These are phyloP conservation scores for Lumnitzera littorea DNA, from an alignment of 345 rosid genomes.

Conservation along the genomic window DNA sequence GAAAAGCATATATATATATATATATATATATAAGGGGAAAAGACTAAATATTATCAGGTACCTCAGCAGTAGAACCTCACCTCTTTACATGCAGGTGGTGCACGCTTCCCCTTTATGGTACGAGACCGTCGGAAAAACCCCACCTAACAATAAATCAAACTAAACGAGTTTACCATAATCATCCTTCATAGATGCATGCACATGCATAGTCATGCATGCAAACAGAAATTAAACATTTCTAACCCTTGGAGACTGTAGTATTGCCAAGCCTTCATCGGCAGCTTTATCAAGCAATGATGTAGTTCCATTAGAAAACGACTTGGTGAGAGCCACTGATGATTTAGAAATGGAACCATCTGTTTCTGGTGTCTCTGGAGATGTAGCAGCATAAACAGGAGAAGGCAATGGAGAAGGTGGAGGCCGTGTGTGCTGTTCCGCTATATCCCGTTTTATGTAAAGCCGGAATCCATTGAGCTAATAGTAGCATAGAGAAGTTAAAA, in stretches of 20 bases:
- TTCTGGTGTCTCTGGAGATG: conserved; percentile 14
- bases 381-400: conserved; percentile 19
- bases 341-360: conserved; percentile 46
- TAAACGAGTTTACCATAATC: too few relatives aligned
- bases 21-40: neutral
- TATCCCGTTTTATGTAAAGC: conserved; percentile 53
- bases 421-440: conserved; percentile 24
- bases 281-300: conserved; percentile 48
- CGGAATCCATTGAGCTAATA: conserved; percentile 67
- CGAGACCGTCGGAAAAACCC: conserved; percentile 76
- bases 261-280: conserved; percentile 65
- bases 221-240: conserved; percentile 4
- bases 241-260: conserved; percentile 80
- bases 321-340: conserved; percentile 55
- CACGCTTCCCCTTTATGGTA: conserved; percentile 69
- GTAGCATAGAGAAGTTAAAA: conserved; percentile 6
- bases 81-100: conserved; percentile 91
- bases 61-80: conserved; percentile 17
- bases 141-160: conserved; percentile 35
- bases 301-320: conserved; percentile 30
- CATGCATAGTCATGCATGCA: neutral
- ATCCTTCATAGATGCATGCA: too few relatives aligned
- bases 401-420: conserved; percentile 20
- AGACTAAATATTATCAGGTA: neutral
- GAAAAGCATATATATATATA: neutral